These are phyloP conservation scores for Penicillium griseofulvum DNA, from an alignment of 2,329 filamentous ascomycete genomes.

Conservation along the genomic window DNA sequence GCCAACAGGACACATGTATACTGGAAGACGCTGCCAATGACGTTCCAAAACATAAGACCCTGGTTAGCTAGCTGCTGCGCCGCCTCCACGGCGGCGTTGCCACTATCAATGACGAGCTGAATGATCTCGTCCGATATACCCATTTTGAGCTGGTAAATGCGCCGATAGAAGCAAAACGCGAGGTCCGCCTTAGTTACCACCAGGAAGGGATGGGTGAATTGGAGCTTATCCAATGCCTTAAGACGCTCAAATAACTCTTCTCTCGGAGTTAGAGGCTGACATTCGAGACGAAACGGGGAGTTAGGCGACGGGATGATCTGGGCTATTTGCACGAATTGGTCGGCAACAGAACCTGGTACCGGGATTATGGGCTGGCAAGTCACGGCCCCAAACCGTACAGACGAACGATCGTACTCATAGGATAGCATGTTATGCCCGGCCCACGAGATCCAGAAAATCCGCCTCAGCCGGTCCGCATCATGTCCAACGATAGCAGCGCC, in stretches of 20 bases:
- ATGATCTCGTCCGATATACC: slow-evolving; percentile 23
- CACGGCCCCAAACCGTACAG: slow-evolving; percentile 25
- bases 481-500: slow-evolving; percentile 24
- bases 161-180: slow-evolving; percentile 34
- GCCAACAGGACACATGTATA: slow-evolving; percentile 31
- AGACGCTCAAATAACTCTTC: slow-evolving; percentile 28
- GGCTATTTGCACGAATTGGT: slow-evolving; percentile 28
- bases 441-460: slow-evolving; percentile 37
- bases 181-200: slow-evolving; percentile 31
- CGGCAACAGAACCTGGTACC: slow-evolving; percentile 23
- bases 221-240: slow-evolving; percentile 14
- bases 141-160: slow-evolving; percentile 29
- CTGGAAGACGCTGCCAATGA: slow-evolving; percentile 34
- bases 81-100: slow-evolving; percentile 22
- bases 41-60: slow-evolving; percentile 31
- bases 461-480: slow-evolving; percentile 31
- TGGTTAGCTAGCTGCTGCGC: slow-evolving; percentile 23
- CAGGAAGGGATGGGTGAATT: slow-evolving; percentile 27
- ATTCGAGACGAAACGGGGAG: slow-evolving; percentile 23
- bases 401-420: slow-evolving; percentile 33
- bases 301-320: slow-evolving; percentile 31
- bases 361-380: slow-evolving; percentile 24
- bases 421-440: slow-evolving; percentile 33
- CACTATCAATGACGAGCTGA: slow-evolving; percentile 23
- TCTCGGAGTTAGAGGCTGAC: slow-evolving; percentile 10